Base-by-base conservation (phyloP, 225 moss, liverwort and hornwort genomes). In the Pseudisothecium myosuroides region DNA sequence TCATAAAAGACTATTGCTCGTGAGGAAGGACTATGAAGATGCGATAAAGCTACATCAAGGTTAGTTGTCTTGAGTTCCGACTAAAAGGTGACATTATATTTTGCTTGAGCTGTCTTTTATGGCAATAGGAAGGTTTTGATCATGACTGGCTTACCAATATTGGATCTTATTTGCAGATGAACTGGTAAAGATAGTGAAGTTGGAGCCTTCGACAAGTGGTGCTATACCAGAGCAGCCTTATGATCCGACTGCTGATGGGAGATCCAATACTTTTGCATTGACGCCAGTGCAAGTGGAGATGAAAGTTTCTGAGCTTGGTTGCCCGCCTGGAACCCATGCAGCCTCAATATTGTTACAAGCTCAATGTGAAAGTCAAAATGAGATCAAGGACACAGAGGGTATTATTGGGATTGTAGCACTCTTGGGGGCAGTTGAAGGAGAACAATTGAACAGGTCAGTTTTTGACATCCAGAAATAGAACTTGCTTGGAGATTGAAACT, bases 301-400 rank as follows among this genome's bases (percentile, higher is more conserved):
- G 32, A 75, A 81, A 60, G 55, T 94, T n/a, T 78, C 72, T 45
- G 82, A 81, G 55, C 90, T 92, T 7, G 91, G 93, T 29, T 58
- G 83, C 74, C 92, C 92, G 14, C 85, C 91, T 83, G 91, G 92
- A 62, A 90, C 88, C 29, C 90, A 91, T 80, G 94, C 92, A 66
- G 91, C 92, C 37, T 69, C 88, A 54, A 29, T 94, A 13, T 52
- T 94, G 64, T 50, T 94, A 56, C 85, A 72, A 87, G 94, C 94
- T 58, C 82, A 82, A 68, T 20, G 29, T 32, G 87, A 90, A 55
- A 31, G 34, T 17, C 39, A 67, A 21, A 69, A 32, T 62, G 91
- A 78, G 41, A 60, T 91, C 69, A 73, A 41, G 64, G 31, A 62
- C 6, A 60, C 41, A 37, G 82, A 76, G 27, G 91, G 90, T 59